A percentile compares a stretch with the other conserved stretches of the same genome.
Conservation (phyloP, 108 stramenopile species). For the Asterionellopsis glacialis region DNA sequence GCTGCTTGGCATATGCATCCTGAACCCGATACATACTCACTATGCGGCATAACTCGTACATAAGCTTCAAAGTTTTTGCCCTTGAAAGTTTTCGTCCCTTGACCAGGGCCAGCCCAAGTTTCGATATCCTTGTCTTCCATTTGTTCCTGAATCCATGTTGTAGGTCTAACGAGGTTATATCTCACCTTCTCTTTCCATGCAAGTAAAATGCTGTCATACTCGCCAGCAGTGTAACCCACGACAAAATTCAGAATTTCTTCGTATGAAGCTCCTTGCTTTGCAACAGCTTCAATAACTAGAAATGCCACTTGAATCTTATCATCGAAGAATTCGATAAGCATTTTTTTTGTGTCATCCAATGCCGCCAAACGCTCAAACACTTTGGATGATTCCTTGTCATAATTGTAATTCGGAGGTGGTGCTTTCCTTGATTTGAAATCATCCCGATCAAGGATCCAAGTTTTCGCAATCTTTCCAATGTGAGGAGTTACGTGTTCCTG, state of each 20-base stretch:
- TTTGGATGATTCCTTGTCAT: neutral
- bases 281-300: neutral
- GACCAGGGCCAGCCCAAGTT: constrained; percentile 12
- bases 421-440: constrained; percentile 5
- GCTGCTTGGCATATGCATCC: constrained; percentile 3
- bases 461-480: constrained; percentile 9
- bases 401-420: constrained; percentile 1
- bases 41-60: constrained; percentile 21
- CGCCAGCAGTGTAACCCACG: constrained; percentile 4
- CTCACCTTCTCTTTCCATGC: constrained; percentile 28
- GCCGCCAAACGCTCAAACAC: constrained; percentile 1
- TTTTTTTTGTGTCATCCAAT: constrained; percentile 30
- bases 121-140: neutral
- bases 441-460: neutral
- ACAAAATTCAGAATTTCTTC: constrained; percentile 12
- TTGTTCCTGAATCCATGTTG: constrained; percentile 10
- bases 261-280: constrained; percentile 5
- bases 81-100: constrained; percentile 3
- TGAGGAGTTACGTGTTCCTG: constrained; percentile 30
- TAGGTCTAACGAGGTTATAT: constrained; percentile 20
- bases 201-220: constrained; percentile 11
- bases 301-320: constrained; percentile 17
- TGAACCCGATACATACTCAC: constrained; percentile 9
- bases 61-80: constrained; percentile 21
- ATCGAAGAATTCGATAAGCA: constrained; percentile 38